Conservation (phyloP, 1,284 basidiomycete species). For the Naganishia sp. region DNA sequence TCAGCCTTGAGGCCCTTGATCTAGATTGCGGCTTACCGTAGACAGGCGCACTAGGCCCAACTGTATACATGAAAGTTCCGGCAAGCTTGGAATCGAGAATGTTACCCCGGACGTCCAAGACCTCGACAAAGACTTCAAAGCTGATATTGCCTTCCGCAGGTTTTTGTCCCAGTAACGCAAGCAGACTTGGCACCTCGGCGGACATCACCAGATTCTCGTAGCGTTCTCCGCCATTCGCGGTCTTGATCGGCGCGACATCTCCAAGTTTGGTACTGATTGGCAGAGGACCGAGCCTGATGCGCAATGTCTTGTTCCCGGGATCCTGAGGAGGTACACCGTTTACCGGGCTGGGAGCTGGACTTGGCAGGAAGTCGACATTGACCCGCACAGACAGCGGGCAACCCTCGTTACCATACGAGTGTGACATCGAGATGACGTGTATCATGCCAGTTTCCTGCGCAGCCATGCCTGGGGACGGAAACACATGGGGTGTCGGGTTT, state of each 20-base stretch:
- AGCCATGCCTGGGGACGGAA: conserved; percentile 19
- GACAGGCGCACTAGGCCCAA: not conserved
- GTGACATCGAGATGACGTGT: conserved; percentile 24
- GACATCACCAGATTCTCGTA: conserved; percentile 37
- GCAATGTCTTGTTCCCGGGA: conserved; percentile 36
- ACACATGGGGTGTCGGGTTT: conserved; percentile 4
- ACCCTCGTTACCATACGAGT: conserved; percentile 20
- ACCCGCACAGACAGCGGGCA: conserved; percentile 25
- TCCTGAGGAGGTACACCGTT: conserved; percentile 15
- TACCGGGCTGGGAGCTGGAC: conserved; percentile 4
- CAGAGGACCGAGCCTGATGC: conserved; percentile 43
- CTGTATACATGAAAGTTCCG: conserved; percentile 44
- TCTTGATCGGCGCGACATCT: conserved; percentile 31
- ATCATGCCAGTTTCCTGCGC: conserved; percentile 21
- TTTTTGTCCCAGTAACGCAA: conserved; percentile 23
- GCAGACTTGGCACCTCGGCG: conserved; percentile 40
- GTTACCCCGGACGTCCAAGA: conserved; percentile 39
- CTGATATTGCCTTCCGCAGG: conserved; percentile 27
- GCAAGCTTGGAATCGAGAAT: conserved; percentile 41
- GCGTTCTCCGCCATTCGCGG: conserved; percentile 36
- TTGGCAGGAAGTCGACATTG: conserved; percentile 28
- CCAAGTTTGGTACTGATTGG: conserved; percentile 43
- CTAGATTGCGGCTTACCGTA: not conserved
- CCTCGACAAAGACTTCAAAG: conserved; percentile 44
- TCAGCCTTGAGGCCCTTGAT: not conserved